These are phyloP conservation scores for Cadophora gregata DNA, from an alignment of 2,329 filamentous ascomycete species.

Conservation along the genomic window DNA sequence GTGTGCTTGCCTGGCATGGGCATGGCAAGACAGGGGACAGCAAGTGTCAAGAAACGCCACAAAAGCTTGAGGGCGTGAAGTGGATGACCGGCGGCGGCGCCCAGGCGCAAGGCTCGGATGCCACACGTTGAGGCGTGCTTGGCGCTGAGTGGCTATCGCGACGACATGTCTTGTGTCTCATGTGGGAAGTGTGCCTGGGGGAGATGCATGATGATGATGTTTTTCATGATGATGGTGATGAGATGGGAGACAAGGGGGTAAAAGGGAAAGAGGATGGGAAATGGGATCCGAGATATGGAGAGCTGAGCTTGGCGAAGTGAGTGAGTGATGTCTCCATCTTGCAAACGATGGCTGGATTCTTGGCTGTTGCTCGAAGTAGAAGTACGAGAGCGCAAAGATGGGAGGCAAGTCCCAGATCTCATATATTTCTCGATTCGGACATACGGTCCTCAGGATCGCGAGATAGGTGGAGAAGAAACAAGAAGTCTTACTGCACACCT, in stretches of 20 bases:
- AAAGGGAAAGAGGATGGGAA: not conserved
- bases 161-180: slow-evolving; percentile 3
- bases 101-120: not conserved
- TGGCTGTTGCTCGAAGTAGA: not conserved
- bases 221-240: not conserved
- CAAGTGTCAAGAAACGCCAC: not conserved
- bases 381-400: not conserved
- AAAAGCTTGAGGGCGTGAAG: slow-evolving; percentile 12
- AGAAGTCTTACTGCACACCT: not conserved
- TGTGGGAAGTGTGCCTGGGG: not conserved
- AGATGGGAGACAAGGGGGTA: not conserved
- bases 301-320: not conserved
- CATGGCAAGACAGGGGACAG: not conserved
- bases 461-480: not conserved
- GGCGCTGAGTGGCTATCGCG: slow-evolving; percentile 23
- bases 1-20: not conserved
- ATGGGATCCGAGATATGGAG: not conserved
- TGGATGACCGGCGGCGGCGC: not conserved
- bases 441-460: too few species aligned
- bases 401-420: not conserved
- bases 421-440: not conserved
- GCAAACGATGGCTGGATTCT: not conserved
- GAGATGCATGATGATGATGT: not conserved
- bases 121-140: slow-evolving; percentile 24
- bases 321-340: not conserved